Evolutionary conservation across 805 yeast species (phyloP), one percentile per base, ranked within the genome.

Genomic region (Monosporozyma solicola): DNA sequence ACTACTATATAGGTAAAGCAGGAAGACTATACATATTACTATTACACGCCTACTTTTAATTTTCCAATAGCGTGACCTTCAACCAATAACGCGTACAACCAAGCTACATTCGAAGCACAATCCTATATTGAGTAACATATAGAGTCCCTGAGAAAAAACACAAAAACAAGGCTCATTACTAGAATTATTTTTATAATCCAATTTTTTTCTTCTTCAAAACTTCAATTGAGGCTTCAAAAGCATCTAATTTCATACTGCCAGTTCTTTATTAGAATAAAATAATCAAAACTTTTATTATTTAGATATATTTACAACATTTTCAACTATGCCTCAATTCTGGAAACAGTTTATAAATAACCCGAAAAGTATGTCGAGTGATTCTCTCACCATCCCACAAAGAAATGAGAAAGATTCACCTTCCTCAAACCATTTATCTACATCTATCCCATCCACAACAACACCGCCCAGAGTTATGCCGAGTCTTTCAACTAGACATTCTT

Each of bases 321-420:
- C 8, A 16, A 20, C 25, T 16, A 55, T 64, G 46, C 59, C 62
- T 9, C 60, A 55, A 43, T 62, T 66, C 55, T 67, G 71, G 71
- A 65, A 63, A 50, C 63, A 61, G 47, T 58, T 66, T 47, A 57
- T 62, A 20, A 64, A 59, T 51, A 66, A 63, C 48, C 70, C 69
- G 6, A 67, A 66, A 55, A 63, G 69, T 50, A 57, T 65, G 54
- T 67, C 71, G 8, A 57, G 64, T 8, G 70, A 65, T 32, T 64
- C 70, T 7, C 52, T 65, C 27, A 44, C 52, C 4, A 33, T 51
- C 3, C 48, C 48, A 5, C 43, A 16, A 20, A 16, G 43, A 8
- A 20, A 16, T 20, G 29, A 27, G 2, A 32, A 29, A n/a, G 49
- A 46, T 15, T 31, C 48, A 29, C 25, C 48, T 29, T 39, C 43